Base-by-base conservation (phyloP, 495 filamentous ascomycete species). In the Penicillium daleae region DNA sequence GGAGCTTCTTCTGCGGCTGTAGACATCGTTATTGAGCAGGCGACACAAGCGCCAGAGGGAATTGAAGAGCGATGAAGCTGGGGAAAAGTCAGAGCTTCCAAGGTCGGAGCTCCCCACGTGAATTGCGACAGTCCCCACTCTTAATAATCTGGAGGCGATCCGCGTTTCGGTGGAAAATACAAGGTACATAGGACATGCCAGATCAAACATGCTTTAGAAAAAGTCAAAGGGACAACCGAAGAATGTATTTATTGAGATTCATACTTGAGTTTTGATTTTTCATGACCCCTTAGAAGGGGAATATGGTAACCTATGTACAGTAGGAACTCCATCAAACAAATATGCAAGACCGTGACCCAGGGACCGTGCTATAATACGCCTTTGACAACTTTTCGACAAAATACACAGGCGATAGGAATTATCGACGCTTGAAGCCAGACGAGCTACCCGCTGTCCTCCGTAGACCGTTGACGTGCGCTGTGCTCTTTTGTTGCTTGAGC, bases 1-100 rank as follows among this genome's bases (percentile, higher is more conserved):
- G 81, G 78, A 7, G 82, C 74, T 40, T 73, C 71, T 73, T 85
- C 83, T 70, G 72, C 69, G 27, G 74, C 70, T 17, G 80, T 71
- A 56, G 78, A 65, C 78, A 81, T 81, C 57, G 53, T 71, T 17
- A 39, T 56, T 40, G 24, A 68, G 59, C 60, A 61, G 59, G 53
- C 58, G 67, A 61, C 57, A 44, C 66, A 66, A 68, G 65, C 62
- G 64, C 63, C 53, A 48, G 51, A 51, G 57, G 64, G 64, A 54
- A 49, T 63, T 58, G 52, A 32, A 21, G 17, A 61, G 57, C 32
- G 35, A 59, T 52, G 61, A 62, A 59, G 62, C 46, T 62, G 51
- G 51, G n/a, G 59, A 69, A 69, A 69, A 61, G 64, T 69, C 52
- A 61, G 57, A 63, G 62, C 66, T 69, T 61, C 56, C 56, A 66